A percentile compares a stretch with the other conserved stretches of the same genome.
Conservation (phyloP, 441 rosid genomes). For the Croton setiger region DNA sequence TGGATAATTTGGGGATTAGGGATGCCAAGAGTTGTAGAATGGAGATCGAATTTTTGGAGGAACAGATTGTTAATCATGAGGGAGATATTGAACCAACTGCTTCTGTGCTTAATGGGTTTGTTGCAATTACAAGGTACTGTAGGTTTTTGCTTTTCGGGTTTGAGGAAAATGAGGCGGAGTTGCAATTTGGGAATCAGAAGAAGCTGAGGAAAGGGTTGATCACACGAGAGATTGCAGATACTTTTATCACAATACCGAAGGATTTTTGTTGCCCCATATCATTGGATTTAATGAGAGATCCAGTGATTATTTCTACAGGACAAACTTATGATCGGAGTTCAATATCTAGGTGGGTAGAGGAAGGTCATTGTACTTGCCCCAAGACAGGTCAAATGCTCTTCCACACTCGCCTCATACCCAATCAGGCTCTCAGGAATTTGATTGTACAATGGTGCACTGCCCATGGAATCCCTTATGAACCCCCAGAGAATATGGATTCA, state of each 20-base stretch:
- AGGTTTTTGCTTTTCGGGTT: slow-evolving; percentile 76
- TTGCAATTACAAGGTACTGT: slow-evolving; percentile 69
- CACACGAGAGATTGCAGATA: slow-evolving; percentile 62
- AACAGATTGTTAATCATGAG: slow-evolving; percentile 75
- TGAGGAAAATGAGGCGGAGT: slow-evolving; percentile 51
- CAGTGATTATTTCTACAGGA: slow-evolving; percentile 79
- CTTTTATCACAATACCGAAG: slow-evolving; percentile 57
- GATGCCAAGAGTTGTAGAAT: slow-evolving; percentile 55
- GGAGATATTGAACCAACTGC: slow-evolving; percentile 82
- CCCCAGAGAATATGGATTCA: slow-evolving; percentile 45
- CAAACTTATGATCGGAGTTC: slow-evolving; percentile 89
- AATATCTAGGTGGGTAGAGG: slow-evolving; percentile 86
- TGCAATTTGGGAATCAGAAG: slow-evolving; percentile 43
- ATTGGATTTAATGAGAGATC: slow-evolving; percentile 87
- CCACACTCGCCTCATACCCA: slow-evolving; percentile 67
- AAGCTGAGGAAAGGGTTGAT: slow-evolving; percentile 59
- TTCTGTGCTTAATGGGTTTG: slow-evolving; percentile 73
- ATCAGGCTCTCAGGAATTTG: slow-evolving; percentile 81
- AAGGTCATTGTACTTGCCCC: slow-evolving; percentile 81
- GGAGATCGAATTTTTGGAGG: slow-evolving; percentile 87
- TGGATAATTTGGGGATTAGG: slow-evolving; percentile 48
- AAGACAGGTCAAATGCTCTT: slow-evolving; percentile 75
- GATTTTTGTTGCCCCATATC: slow-evolving; percentile 90
- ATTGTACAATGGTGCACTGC: slow-evolving; percentile 82
- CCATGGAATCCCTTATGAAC: slow-evolving; percentile 60